A percentile compares a stretch with the other conserved stretches of the same genome.
These are phyloP conservation scores for Penicillium steckii DNA, from an alignment of 495 filamentous ascomycete species.

Conservation along the genomic window DNA sequence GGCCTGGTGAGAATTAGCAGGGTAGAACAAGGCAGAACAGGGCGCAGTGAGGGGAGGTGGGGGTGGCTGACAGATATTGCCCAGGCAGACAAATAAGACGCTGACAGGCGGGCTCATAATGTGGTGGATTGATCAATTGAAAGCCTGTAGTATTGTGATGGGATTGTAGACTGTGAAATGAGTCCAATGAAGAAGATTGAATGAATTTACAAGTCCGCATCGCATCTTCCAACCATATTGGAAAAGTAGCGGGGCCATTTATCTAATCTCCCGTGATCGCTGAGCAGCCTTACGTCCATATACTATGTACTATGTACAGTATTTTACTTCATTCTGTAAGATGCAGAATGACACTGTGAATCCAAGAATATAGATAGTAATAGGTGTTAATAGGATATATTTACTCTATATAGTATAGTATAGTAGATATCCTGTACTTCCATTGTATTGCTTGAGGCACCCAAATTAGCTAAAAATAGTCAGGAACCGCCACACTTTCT, in stretches of 20 bases:
- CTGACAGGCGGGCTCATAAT: slow-evolving; percentile 51
- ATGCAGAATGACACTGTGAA: too few species aligned
- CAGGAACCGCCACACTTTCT: slow-evolving; percentile 19
- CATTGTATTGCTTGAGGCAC: too few species aligned
- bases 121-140: slow-evolving; percentile 19
- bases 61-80: slow-evolving; percentile 78
- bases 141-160: too few species aligned
- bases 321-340: too few species aligned
- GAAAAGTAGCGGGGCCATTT: neutral
- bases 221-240: neutral
- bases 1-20: slow-evolving; percentile 30
- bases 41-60: slow-evolving; percentile 1
- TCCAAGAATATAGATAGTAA: too few species aligned
- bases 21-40: neutral
- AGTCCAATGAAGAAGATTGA: neutral
- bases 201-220: neutral
- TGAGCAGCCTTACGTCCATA: neutral
- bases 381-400: too few species aligned
- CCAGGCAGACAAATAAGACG: slow-evolving; percentile 93
- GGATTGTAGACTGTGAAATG: too few species aligned
- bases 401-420: too few species aligned
- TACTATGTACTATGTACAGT: too few species aligned
- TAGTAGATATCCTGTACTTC: too few species aligned
- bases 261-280: slow-evolving; percentile 2
- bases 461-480: neutral